Percentiles rank a stretch among this genome's conserved stretches.
Conservation (phyloP, 768 basidiomycete species). For the Cystobasidium onofrii region DNA sequence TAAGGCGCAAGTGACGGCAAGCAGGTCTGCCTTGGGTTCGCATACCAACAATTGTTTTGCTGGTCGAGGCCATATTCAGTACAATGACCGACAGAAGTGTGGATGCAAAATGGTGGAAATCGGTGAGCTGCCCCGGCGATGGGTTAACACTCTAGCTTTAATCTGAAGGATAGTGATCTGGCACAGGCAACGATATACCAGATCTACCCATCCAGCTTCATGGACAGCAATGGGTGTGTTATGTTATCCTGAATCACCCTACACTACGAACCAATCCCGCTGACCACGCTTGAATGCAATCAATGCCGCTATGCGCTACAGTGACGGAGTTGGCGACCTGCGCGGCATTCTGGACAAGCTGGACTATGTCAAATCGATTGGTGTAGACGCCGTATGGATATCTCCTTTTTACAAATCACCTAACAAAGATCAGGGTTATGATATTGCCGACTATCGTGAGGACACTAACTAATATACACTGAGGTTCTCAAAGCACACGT, state of each 20-base stretch:
- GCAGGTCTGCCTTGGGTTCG: too few species aligned
- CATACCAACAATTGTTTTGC: too few species aligned
- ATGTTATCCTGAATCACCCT: slow-evolving; percentile 56
- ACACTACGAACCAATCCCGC: slow-evolving; percentile 42
- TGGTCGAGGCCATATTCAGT: too few species aligned
- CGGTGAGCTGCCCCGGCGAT: background rate
- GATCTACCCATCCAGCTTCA: slow-evolving; percentile 64
- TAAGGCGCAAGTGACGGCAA: too few species aligned
- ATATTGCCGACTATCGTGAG: slow-evolving; percentile 30
- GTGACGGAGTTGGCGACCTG: slow-evolving; percentile 63
- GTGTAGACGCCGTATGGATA: slow-evolving; percentile 55
- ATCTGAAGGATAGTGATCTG: background rate
- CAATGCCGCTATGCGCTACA: slow-evolving; percentile 62
- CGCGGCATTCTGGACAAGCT: slow-evolving; percentile 59
- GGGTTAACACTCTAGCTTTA: background rate
- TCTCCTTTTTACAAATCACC: slow-evolving; percentile 45
- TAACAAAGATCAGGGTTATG: slow-evolving; percentile 46
- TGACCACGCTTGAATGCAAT: slow-evolving; percentile 40
- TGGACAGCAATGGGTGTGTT: slow-evolving; percentile 62
- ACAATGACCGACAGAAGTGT: background rate
- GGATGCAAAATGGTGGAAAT: slow-evolving; percentile 20
- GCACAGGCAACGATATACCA: slow-evolving; percentile 54
- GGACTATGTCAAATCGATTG: slow-evolving; percentile 59
- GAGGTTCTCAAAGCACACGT: background rate
- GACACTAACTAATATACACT: background rate